Evolutionary conservation across 805 yeast genomes (phyloP), one percentile per base, ranked within the genome.

Genomic region (Candida orba): DNA sequence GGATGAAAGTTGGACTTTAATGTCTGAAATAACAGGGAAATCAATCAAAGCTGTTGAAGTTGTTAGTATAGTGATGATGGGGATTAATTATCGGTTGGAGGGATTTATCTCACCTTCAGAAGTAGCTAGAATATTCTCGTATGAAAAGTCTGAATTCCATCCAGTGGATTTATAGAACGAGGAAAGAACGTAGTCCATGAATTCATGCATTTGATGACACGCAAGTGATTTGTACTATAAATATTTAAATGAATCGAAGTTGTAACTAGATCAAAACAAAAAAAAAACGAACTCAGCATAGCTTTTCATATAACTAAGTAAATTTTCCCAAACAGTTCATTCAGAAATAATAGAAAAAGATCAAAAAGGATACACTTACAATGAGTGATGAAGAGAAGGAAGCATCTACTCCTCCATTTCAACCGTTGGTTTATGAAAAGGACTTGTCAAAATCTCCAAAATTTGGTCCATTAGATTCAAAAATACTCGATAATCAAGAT

Each of bases 121-220:
- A 1, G 89, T 79, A n/a, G 82, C 80, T 3, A 82, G 76, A 18
- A 91, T 71, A 52, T 81, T 78, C 41, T 88, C 82, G 57, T 84
- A 88, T 31, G 84, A 74, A 60, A 84, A 84, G 50, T 85, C 87
- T 45, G 77, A 76, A 52, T 81, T 79, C 97, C 97, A 90, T 6
- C 73, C 73, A 1, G 95, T 80, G 22, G 82, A 61, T 33, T 69
- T 63, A 60, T 82, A 76, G 65, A 85, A 91, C 52, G 85, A 76
- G 62, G 75, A 71, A 52, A 82, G 81, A 29, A 91, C 75, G 61
- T 82, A 84, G 53, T 91, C 96, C 95, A 91, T 88, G 66, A 84
- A 90, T 36, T 78, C 74, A 44, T 49, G 48, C 60, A 56, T 56
- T 18, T 37, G 17, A 30, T 30, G 23, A 18, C n/a, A 20, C 5